Evolutionary conservation across 2,329 filamentous ascomycete species (phyloP).

Genomic region (Diaporthe vexans): DNA sequence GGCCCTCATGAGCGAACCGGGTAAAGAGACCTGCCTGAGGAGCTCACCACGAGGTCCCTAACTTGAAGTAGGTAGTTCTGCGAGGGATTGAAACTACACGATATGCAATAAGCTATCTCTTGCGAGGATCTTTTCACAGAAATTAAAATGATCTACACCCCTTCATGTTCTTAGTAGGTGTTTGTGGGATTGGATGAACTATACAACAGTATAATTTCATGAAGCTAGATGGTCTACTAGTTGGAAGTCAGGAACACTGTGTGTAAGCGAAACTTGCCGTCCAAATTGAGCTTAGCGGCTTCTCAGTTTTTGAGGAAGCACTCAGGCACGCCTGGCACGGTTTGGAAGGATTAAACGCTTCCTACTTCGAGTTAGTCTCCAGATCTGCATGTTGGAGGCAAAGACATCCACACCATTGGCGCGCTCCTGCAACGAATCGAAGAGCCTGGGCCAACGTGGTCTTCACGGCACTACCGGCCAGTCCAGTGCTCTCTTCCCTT

Average conservation of each 20-base stretch:
- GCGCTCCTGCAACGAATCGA: neutral
- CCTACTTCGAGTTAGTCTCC: neutral
- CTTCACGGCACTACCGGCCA: neutral
- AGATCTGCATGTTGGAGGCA: neutral
- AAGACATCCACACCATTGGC: conserved; percentile 6
- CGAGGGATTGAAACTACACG: neutral
- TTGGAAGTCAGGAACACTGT: neutral
- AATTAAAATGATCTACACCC: neutral
- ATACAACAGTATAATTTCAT: neutral
- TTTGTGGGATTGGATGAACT: neutral
- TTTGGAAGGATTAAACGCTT: neutral
- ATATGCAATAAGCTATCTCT: neutral
- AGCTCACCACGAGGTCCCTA: neutral
- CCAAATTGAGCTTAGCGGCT: neutral
- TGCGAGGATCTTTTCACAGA: neutral
- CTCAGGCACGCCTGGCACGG: too few species aligned
- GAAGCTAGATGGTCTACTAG: too few species aligned
- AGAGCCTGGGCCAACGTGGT: neutral
- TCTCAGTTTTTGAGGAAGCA: neutral
- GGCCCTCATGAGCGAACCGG: too few species aligned
- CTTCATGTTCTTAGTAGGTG: neutral
- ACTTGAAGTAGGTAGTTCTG: neutral
- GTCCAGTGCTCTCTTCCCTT: neutral
- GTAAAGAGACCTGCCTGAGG: too few species aligned
- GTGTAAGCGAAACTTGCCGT: neutral